Evolutionary conservation across 2,329 filamentous ascomycete species (phyloP), one percentile per base, ranked within the genome.

Genomic region (Cercospora sesami): DNA sequence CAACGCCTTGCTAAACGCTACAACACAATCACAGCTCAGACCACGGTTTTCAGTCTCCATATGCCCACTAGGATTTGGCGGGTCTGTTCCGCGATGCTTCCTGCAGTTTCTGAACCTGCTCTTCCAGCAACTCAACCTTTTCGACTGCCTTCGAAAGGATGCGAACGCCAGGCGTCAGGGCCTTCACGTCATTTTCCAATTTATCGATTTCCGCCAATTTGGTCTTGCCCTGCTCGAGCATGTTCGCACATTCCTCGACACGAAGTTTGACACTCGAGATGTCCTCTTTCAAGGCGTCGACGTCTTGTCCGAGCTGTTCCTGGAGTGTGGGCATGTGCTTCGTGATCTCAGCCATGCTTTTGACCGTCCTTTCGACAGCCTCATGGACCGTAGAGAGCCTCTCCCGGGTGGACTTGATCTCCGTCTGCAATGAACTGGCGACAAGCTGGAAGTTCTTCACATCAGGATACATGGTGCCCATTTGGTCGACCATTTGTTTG

Each of bases 401-500:
- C 14, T 58, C 48, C 12, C 58, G n/a, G 9, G 12, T 16, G n/a
- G 31, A 28, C 7, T 28, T 9, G 8, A 64, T 23, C 28, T 57
- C 48, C 9, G 30, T 10, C 45, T 48, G 30, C 6, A 68, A 21
- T 6, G 36, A 9, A 16, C 12, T 63, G 5, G 59, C 36, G 26
- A 60, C 36, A 8, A 16, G 12, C 28, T 68, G 63, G 23, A 62
- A 63, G 26, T 53, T 33, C 30, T 60, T 63, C 5, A 59, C 63
- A 18, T 68, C 63, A 8, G 66, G 66, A 60, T 68, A 68, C 48
- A 68, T 58, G n/a, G 18, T 10, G 26, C 30, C 26, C 58, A 62
- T 63, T 14, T 62, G 23, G 16, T 68, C 66, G 21, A 65, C 59
- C 66, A 68, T 68, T 30, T 68, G 66, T 26, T 60, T 58, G 16